phyloP scores from a whole-genome alignment of 306 rosid genomes.

The Cucumis cinereus region DNA sequence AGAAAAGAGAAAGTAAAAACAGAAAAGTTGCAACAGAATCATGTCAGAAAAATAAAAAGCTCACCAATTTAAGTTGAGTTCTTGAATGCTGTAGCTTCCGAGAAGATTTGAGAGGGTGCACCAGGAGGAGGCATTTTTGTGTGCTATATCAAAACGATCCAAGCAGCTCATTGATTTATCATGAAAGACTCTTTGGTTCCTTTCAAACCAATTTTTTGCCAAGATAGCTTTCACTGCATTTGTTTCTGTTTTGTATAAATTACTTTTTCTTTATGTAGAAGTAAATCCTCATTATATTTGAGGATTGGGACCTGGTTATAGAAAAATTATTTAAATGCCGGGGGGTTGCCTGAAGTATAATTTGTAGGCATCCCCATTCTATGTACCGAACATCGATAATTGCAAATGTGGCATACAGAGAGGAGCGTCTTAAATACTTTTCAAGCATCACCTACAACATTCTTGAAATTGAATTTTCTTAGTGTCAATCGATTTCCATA shows the following conservation, averaged over 20 bases:
- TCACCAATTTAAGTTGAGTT: too few relatives aligned
- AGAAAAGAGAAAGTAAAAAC: too few relatives aligned
- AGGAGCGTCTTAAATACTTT: neutral
- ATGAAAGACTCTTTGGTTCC: too few relatives aligned
- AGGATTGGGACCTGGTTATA: neutral
- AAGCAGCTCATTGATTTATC: too few relatives aligned
- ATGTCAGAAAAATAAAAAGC: too few relatives aligned
- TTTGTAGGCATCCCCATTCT: neutral
- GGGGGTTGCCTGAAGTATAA: neutral
- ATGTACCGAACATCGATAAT: neutral
- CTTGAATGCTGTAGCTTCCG: too few relatives aligned
- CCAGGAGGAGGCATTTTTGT: too few relatives aligned
- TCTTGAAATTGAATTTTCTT: neutral
- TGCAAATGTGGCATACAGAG: neutral
- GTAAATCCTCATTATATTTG: neutral
- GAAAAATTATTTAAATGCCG: neutral
- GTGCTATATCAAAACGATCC: too few relatives aligned
- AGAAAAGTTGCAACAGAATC: too few relatives aligned
- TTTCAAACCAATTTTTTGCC: too few relatives aligned
- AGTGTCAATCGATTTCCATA: neutral
- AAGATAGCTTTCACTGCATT: too few relatives aligned
- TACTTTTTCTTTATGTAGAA: neutral
- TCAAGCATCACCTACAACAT: neutral
- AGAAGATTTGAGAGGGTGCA: too few relatives aligned
- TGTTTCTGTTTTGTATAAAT: neutral